phyloP scores from a whole-genome alignment of 345 rosid species.

The Eutrema yunnanense region DNA sequence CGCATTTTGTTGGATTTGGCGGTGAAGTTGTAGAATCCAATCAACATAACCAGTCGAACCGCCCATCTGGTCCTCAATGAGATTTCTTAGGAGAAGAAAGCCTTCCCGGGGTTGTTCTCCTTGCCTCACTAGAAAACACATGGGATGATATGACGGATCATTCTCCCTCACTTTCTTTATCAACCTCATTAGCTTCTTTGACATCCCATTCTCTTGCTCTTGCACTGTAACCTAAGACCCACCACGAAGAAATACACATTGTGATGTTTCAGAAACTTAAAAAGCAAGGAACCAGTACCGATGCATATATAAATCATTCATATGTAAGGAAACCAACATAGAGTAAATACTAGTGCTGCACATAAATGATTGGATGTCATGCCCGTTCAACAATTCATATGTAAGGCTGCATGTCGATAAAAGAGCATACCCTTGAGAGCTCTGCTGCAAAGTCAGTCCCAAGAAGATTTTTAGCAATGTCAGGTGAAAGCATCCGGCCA shows the following conservation, averaged over 20 bases:
- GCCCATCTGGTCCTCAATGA: constrained; percentile 76
- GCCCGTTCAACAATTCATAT: background rate
- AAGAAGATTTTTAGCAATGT: constrained; percentile 66
- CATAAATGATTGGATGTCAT: background rate
- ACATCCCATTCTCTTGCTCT: constrained; percentile 70
- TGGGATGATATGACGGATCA: constrained; percentile 69
- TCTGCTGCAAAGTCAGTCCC: constrained; percentile 88
- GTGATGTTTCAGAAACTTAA: background rate
- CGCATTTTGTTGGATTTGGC: constrained; percentile 81
- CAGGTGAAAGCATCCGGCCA: constrained; percentile 95
- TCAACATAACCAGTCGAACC: constrained; percentile 74
- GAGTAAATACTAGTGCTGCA: background rate
- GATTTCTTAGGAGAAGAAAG: constrained; percentile 65
- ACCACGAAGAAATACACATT: background rate
- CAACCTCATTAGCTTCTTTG: constrained; percentile 62
- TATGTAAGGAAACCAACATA: background rate
- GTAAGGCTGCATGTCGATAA: background rate
- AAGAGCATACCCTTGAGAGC: constrained; percentile 66
- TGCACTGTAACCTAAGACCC: constrained; percentile 55
- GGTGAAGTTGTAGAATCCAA: constrained; percentile 83
- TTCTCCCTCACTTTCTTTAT: constrained; percentile 64
- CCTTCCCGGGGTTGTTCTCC: constrained; percentile 99
- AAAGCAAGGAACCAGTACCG: background rate
- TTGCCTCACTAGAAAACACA: constrained; percentile 78
- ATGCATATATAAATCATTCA: background rate